A percentile compares a stretch with the other conserved stretches of the same genome.
Conservation (phyloP, 169 alveolate species). For the Eimeria sp. region DNA sequence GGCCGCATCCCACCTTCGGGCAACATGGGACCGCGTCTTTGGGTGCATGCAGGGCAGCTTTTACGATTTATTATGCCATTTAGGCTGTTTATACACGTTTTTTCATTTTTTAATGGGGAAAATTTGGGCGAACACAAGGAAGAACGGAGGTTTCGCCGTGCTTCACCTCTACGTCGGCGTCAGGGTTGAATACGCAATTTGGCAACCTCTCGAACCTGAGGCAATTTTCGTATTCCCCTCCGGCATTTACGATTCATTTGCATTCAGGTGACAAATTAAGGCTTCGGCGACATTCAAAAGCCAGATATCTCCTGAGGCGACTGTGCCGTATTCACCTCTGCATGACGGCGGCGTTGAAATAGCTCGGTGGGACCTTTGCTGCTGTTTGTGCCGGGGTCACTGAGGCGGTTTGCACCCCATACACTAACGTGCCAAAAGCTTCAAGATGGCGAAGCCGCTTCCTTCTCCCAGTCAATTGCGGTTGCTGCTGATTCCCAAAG, state of each 20-base stretch:
- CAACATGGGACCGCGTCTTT: neutral
- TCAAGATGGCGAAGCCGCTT: conserved; percentile 17
- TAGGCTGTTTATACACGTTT: no score
- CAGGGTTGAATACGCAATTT: neutral
- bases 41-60: neutral
- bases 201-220: neutral
- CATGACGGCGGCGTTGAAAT: neutral
- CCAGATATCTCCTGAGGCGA: neutral
- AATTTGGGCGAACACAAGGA: neutral
- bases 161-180: neutral
- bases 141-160: neutral
- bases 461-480: conserved; percentile 18
- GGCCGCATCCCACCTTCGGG: neutral
- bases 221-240: neutral
- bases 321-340: neutral
- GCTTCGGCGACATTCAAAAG: neutral
- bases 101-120: neutral
- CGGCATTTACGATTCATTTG: neutral
- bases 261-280: neutral
- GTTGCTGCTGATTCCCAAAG: neutral
- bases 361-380: neutral
- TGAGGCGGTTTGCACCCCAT: neutral
- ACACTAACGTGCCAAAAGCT: neutral
- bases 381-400: neutral
- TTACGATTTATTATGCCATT: neutral